A percentile compares a stretch with the other conserved stretches of the same genome.
Conservation (phyloP, 768 basidiomycete genomes). For the Suillus subaureus region DNA sequence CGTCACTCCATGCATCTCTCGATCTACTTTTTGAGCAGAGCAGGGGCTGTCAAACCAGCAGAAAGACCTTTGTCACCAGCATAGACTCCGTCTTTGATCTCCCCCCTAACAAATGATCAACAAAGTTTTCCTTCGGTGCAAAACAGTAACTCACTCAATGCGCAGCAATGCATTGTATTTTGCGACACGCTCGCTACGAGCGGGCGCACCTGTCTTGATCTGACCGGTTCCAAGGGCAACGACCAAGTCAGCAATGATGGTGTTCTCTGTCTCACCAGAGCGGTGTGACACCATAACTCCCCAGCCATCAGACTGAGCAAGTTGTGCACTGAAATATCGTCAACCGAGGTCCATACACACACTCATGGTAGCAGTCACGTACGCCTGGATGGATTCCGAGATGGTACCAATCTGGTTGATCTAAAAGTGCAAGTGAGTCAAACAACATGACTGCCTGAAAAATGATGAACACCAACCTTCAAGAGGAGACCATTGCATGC, state of each 20-base stretch:
- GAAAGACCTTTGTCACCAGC: constrained; percentile 83
- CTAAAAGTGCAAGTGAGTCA: constrained; percentile 30
- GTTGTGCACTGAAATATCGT: constrained; percentile 70
- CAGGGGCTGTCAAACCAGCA: constrained; percentile 71
- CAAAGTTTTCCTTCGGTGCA: constrained; percentile 13
- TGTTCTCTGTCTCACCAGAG: constrained; percentile 97
- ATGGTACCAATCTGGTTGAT: constrained; percentile 99
- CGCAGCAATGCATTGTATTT: constrained; percentile 91
- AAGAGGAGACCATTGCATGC: constrained; percentile 98
- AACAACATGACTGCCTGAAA: not conserved
- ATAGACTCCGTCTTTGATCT: constrained; percentile 69
- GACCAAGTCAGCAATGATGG: constrained; percentile 92
- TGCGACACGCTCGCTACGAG: constrained; percentile 93
- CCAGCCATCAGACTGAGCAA: constrained; percentile 95
- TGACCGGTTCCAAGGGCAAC: constrained; percentile 92
- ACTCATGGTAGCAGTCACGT: constrained; percentile 35
- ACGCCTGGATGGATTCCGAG: constrained; percentile 99
- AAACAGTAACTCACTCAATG: constrained; percentile 67
- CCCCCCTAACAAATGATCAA: constrained; percentile 56
- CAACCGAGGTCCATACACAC: constrained; percentile 8
- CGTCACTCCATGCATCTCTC: constrained; percentile 8
- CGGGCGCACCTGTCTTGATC: constrained; percentile 99
- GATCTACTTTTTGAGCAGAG: constrained; percentile 64
- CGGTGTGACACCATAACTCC: constrained; percentile 99
- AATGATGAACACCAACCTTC: constrained; percentile 54